Evolutionary conservation across 1,139 yeast genomes (phyloP).

Genomic region (Pneumocystis canis): DNA sequence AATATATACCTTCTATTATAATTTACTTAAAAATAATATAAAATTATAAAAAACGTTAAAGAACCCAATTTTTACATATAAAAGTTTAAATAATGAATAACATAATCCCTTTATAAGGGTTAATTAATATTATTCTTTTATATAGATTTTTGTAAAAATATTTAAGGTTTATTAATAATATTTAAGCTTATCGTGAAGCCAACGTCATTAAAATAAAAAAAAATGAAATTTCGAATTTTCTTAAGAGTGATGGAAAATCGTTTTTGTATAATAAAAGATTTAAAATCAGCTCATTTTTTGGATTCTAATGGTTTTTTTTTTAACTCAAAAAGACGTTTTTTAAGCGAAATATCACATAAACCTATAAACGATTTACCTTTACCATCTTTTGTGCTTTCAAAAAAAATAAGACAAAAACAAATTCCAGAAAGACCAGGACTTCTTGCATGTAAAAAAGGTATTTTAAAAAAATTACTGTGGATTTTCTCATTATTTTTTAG

Average conservation of each 20-base stretch:
- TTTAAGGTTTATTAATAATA: no score
- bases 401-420: background rate
- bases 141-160: background rate
- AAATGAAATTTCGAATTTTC: background rate
- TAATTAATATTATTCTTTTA: no score
- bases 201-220: background rate
- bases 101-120: no score
- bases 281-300: background rate
- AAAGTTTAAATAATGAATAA: no score
- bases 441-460: background rate
- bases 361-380: background rate
- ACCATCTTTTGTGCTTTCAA: background rate
- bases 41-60: no score
- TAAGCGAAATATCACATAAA: background rate
- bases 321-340: background rate
- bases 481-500: slow-evolving; percentile 23
- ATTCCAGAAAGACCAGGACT: background rate
- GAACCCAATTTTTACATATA: no score
- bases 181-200: no score
- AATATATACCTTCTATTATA: background rate
- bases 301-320: background rate
- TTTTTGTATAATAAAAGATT: background rate
- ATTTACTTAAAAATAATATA: background rate
- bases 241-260: background rate
- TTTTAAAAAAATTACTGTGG: no score